Percentiles rank a stretch among this genome's conserved stretches.
Conservation (phyloP, 176 grass and related monocot genomes). For the Oryza officinalis region DNA sequence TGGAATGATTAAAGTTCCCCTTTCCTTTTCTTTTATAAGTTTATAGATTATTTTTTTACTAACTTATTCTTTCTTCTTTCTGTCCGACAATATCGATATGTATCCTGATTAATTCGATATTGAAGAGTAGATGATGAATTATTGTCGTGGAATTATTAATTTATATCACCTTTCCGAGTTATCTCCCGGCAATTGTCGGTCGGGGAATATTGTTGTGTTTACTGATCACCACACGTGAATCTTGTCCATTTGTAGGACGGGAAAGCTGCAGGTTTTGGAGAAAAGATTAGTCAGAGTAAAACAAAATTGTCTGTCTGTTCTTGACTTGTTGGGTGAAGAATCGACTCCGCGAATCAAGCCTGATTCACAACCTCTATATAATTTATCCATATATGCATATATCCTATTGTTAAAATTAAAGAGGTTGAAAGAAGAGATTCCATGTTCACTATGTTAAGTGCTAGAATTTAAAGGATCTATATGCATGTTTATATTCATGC, state of each 20-base stretch:
- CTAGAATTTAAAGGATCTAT: too few relatives aligned
- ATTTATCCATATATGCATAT: too few relatives aligned
- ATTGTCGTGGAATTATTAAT: background rate
- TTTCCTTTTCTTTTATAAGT: background rate
- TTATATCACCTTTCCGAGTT: background rate
- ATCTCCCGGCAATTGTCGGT: conserved; percentile 22
- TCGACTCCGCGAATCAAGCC: conserved; percentile 7
- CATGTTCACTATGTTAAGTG: too few relatives aligned
- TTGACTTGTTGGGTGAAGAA: background rate
- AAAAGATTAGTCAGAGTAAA: background rate
- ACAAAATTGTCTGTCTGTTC: background rate
- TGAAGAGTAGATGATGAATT: background rate
- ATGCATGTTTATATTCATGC: too few relatives aligned
- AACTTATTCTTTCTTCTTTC: background rate
- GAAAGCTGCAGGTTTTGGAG: background rate
- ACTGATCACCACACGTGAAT: conserved; percentile 25
- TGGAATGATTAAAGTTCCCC: conserved; percentile 33
- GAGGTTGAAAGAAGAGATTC: too few relatives aligned
- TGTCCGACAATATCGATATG: background rate
- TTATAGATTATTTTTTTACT: background rate
- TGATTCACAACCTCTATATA: background rate
- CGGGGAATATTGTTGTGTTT: conserved; percentile 4
- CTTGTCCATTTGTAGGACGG: conserved; percentile 27
- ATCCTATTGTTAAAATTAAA: too few relatives aligned
- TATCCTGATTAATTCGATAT: background rate